These are phyloP conservation scores for Tolypocladium pustulatum DNA, from an alignment of 2,329 filamentous ascomycete genomes.

Conservation along the genomic window DNA sequence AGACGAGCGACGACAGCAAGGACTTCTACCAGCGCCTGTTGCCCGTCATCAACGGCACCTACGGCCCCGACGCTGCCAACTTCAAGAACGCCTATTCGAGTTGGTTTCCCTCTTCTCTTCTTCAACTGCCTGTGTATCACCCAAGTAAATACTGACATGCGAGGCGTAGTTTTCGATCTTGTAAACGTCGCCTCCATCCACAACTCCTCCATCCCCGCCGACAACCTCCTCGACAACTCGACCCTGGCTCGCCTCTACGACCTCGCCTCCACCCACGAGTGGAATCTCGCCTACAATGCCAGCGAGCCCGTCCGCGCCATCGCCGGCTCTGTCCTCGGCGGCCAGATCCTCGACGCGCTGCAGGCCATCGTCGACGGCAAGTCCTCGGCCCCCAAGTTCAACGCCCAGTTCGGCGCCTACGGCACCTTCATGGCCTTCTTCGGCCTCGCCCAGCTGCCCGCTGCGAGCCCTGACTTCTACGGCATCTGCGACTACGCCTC, in stretches of 20 bases:
- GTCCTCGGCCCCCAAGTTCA: slow-evolving; percentile 27
- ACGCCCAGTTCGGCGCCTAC: slow-evolving; percentile 51
- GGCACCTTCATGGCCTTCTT: slow-evolving; percentile 54
- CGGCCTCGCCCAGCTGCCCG: slow-evolving; percentile 41
- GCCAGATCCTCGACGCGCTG: slow-evolving; percentile 42
- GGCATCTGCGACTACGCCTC: slow-evolving; percentile 78
- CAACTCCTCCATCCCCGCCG: slow-evolving; percentile 48
- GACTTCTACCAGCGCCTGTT: slow-evolving; percentile 48
- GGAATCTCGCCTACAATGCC: slow-evolving; percentile 69
- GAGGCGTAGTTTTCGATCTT: slow-evolving; percentile 41
- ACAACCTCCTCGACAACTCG: slow-evolving; percentile 46
- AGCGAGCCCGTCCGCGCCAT: slow-evolving; percentile 56
- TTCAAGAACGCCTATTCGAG: slow-evolving; percentile 54
- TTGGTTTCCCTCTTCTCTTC: slow-evolving; percentile 26
- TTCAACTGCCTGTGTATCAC: background rate
- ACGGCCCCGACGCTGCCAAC: slow-evolving; percentile 29
- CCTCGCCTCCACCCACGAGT: slow-evolving; percentile 75
- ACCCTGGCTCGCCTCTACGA: slow-evolving; percentile 53
- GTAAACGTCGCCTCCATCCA: slow-evolving; percentile 51
- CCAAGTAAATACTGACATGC: background rate
- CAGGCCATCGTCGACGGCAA: slow-evolving; percentile 36
- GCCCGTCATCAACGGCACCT: slow-evolving; percentile 45
- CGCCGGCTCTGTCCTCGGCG: slow-evolving; percentile 45
- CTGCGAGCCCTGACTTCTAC: slow-evolving; percentile 51
- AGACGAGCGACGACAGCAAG: slow-evolving; percentile 37